Evolutionary conservation across 208 protist genomes (phyloP), one percentile per base, ranked within the genome.

Genomic region (Balamuthia mandrillaris): DNA sequence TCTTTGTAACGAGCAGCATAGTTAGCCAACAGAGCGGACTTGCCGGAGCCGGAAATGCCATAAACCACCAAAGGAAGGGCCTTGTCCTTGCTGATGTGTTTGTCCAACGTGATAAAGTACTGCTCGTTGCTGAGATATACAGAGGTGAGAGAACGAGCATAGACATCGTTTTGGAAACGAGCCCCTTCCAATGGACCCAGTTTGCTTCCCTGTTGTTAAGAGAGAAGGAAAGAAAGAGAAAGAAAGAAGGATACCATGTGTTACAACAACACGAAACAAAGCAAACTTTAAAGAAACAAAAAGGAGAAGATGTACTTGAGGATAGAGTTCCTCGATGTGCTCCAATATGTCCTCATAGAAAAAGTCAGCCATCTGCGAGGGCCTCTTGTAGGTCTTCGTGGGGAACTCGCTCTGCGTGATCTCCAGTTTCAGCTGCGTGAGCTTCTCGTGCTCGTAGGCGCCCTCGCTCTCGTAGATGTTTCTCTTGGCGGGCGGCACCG

Each of bases 381-480:
- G 75, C 6, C 75, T 70, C 18, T 27, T 56, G 44, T 89, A 89
- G 27, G 85, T 84, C 1, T 7, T 3, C 5, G 33, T 27, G 54
- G 35, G 74, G 12, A 27, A 60, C 16, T 12, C 18, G 2, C 21
- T 39, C 52, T 87, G 84, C 9, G 21, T 33, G 10, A 90, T 81
- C 4, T 90, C 88, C 9, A 29, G 29, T 51, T 90, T 90, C 0
- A 90, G 63, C 29, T 31, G 45, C 12, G 52, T 74, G 0, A 90
- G 51, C 60, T 88, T 90, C 6, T 77, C 70, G 27, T 79, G 81
- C 2, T 70, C 63, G 14, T 66, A 5, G 31, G 41, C 31, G 35
- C 88, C 84, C 52, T 90, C 88, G 5, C 84, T 86, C 6, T 84
- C 84, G 49, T 85, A 90, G 12, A 70, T 39, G 27, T 83, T 58